Evolutionary conservation across 1,284 basidiomycete genomes (phyloP).

Genomic region (Moesziomyces aphidis): DNA sequence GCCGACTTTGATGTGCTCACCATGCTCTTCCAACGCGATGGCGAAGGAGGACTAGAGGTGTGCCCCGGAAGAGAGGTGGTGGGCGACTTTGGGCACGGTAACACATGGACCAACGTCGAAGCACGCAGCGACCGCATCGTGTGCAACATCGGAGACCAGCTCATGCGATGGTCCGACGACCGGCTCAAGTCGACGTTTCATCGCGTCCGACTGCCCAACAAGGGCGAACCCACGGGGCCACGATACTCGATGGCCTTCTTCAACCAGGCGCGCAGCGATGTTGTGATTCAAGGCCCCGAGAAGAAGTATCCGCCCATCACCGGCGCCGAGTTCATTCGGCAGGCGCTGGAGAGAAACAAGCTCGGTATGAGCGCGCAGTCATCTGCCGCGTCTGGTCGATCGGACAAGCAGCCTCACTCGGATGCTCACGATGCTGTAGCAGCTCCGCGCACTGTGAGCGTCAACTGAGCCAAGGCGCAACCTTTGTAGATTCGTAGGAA

Average conservation of each 20-base stretch:
- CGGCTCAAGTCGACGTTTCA: slow-evolving; percentile 75
- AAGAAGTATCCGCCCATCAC: slow-evolving; percentile 50
- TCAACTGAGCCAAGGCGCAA: background rate
- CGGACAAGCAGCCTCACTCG: background rate
- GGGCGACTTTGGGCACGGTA: slow-evolving; percentile 70
- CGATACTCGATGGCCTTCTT: slow-evolving; percentile 64
- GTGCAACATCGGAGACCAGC: slow-evolving; percentile 75
- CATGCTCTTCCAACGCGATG: slow-evolving; percentile 74
- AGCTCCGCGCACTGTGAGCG: background rate
- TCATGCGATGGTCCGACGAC: slow-evolving; percentile 77
- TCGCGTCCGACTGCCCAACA: slow-evolving; percentile 72
- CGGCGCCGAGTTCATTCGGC: slow-evolving; percentile 44
- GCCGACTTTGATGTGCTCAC: slow-evolving; percentile 75
- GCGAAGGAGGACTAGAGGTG: slow-evolving; percentile 74
- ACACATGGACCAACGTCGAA: slow-evolving; percentile 72
- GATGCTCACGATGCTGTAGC: background rate
- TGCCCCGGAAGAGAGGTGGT: slow-evolving; percentile 71
- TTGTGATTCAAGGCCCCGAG: slow-evolving; percentile 59
- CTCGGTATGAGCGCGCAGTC: slow-evolving; percentile 13
- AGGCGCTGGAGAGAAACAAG: slow-evolving; percentile 50
- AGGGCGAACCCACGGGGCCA: slow-evolving; percentile 46
- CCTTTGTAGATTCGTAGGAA: background rate
- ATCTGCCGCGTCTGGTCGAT: background rate
- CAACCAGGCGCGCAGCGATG: slow-evolving; percentile 56
- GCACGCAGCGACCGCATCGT: slow-evolving; percentile 71